Evolutionary conservation across 176 grass and related monocot genomes (phyloP), one percentile per base, ranked within the genome.

Genomic region (Thinopyrum elongatum): DNA sequence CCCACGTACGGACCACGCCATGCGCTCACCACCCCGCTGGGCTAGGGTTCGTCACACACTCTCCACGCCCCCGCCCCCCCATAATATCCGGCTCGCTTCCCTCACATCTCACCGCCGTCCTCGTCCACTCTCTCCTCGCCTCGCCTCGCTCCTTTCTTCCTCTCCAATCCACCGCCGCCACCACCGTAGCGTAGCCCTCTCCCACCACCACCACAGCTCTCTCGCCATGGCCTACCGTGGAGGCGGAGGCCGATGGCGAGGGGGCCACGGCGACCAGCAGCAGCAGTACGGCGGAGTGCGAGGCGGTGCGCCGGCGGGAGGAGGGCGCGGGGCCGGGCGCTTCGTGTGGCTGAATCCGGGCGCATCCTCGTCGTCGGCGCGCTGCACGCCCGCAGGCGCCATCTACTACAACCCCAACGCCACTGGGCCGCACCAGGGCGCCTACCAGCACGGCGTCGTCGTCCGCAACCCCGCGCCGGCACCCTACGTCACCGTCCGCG

Each of bases 171-270:
- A 49, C 14, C 44, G 1, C 44, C 44, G 3, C 13, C 3, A 0
- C 44, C 13, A 41, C 2, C 39, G 3, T 35, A 42, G 10, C 39
- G 38, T 42, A 42, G 39, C 10, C 39, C 44, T 47, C 44, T 47
- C 13, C 57, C 80, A 38, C 51, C 80, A 79, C 21, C 64, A 42
- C 74, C 36, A n/a, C 2, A 34, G 4, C 19, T 27, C 83, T 38
- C 49, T 74, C 41, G 7, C 76, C 81, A 91, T 91, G 92, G 70
- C 86, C 33, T 84, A 84, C 63, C 79, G 86, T 8, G 81, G 87
- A 15, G 81, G 89, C 25, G 17, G 81, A 25, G 39, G 86, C 21
- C 77, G 4, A 39, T 55, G 30, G 36, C 77, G 4, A 39, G 66
- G 30, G 36, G 41, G 84, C 44, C 81, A 82, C 55, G 70, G 77